Conservation (phyloP, 108 stramenopile species). For the Fistulifera solaris region DNA sequence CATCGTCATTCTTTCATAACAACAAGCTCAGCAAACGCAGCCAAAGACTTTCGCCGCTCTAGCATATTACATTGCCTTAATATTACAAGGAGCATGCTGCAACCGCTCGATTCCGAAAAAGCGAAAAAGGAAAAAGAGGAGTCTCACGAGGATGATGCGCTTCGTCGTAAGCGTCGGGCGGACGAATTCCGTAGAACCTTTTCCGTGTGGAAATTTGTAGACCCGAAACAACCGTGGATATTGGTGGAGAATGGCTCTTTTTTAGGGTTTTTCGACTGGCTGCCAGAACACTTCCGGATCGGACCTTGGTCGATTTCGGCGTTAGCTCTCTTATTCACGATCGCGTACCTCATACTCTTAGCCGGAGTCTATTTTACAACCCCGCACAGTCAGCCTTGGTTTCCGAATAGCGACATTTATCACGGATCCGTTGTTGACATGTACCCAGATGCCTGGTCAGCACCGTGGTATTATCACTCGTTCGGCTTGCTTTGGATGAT, state of each 20-base stretch:
- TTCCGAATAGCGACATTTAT: not conserved
- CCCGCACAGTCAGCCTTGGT: not conserved
- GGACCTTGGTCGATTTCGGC: conserved; percentile 46
- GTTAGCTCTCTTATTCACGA: conserved; percentile 5
- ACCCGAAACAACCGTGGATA: conserved; percentile 42
- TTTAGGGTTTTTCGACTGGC: conserved; percentile 65
- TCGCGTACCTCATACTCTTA: conserved; percentile 7
- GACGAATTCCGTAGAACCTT: conserved; percentile 4
- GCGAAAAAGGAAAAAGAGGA: too few species aligned
- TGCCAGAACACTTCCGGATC: conserved; percentile 50
- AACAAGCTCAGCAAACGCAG: too few species aligned
- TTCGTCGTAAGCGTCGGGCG: too few species aligned
- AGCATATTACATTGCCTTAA: too few species aligned
- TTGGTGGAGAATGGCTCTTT: conserved; percentile 44
- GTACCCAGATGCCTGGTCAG: conserved; percentile 22
- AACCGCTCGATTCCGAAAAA: too few species aligned
- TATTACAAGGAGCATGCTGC: too few species aligned
- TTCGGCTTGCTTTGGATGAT: conserved; percentile 35
- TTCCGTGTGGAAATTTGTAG: conserved; percentile 26
- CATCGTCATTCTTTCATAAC: too few species aligned
- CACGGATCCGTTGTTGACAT: conserved; percentile 1
- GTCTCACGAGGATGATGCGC: too few species aligned
- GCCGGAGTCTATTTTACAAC: conserved; percentile 7
- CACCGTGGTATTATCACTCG: conserved; percentile 31
- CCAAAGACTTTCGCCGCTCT: too few species aligned